A percentile compares a stretch with the other conserved stretches of the same genome.
Conservation (phyloP, 2,329 filamentous ascomycete genomes). For the Fonsecaea pedrosoi region DNA sequence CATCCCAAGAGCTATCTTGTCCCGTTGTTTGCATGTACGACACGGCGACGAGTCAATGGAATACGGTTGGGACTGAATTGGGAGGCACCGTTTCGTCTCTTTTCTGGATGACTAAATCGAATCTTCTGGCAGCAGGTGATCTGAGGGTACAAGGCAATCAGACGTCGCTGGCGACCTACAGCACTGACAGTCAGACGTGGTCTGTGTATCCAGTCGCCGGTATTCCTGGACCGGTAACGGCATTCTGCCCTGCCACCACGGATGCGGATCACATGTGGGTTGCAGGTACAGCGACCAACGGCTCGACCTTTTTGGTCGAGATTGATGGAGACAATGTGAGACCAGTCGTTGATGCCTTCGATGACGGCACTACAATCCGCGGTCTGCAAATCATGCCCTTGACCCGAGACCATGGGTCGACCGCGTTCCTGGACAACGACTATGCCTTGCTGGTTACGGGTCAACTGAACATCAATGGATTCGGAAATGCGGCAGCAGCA, state of each 20-base stretch:
- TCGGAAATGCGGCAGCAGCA: slow-evolving; percentile 83
- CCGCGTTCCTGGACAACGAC: slow-evolving; percentile 67
- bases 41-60: slow-evolving; percentile 75
- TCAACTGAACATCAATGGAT: slow-evolving; percentile 73
- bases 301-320: slow-evolving; percentile 79
- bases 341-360: slow-evolving; percentile 68
- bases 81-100: slow-evolving; percentile 73
- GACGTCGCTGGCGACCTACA: slow-evolving; percentile 75
- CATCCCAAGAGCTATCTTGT: slow-evolving; percentile 82
- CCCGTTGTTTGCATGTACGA: slow-evolving; percentile 82
- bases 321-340: slow-evolving; percentile 77
- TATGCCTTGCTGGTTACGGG: slow-evolving; percentile 86
- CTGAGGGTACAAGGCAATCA: slow-evolving; percentile 70
- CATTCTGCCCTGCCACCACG: slow-evolving; percentile 74
- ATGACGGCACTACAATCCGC: slow-evolving; percentile 70
- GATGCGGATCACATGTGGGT: slow-evolving; percentile 81
- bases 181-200: slow-evolving; percentile 72
- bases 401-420: slow-evolving; percentile 69
- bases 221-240: slow-evolving; percentile 80
- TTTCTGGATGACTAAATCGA: slow-evolving; percentile 75
- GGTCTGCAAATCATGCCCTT: slow-evolving; percentile 82
- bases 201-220: slow-evolving; percentile 63
- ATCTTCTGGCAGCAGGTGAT: slow-evolving; percentile 78
- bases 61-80: slow-evolving; percentile 74
- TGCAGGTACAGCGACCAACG: slow-evolving; percentile 72